Conservation (phyloP, 2,329 filamentous ascomycete species). For the Hymenoscyphus occultus region DNA sequence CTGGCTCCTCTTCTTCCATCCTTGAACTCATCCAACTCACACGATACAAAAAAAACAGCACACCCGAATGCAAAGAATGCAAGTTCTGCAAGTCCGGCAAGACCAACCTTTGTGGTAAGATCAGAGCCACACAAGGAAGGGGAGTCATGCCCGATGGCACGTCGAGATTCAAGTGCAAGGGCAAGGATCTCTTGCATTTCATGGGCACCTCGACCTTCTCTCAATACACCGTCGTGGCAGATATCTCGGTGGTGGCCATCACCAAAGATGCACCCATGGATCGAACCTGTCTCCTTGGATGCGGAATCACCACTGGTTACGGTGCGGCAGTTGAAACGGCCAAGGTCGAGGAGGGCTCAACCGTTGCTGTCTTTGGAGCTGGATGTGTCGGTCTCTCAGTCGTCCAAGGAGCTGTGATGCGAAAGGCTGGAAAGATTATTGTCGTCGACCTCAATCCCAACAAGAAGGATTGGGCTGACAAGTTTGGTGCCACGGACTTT, state of each 20-base stretch:
- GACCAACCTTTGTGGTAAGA: constrained; percentile 99
- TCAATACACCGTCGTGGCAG: constrained; percentile 97
- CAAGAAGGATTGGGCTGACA: constrained; percentile 89
- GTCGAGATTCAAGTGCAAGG: constrained; percentile 89
- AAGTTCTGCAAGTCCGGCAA: constrained; percentile 99
- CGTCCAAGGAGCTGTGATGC: constrained; percentile 80
- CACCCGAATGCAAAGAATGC: constrained; percentile 94
- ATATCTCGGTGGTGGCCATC: constrained; percentile 96
- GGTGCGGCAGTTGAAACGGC: constrained; percentile 93
- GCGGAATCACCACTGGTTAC: constrained; percentile 98
- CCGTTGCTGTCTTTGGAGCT: constrained; percentile 88
- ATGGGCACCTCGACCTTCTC: constrained; percentile 99
- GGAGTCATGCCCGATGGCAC: constrained; percentile 98
- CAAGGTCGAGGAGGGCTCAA: constrained; percentile 84
- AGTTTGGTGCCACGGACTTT: constrained; percentile 96
- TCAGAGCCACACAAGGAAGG: constrained; percentile 91
- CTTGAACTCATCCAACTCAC: not conserved
- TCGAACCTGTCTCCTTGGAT: constrained; percentile 91
- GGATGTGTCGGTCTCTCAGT: constrained; percentile 95
- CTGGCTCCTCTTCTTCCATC: not conserved
- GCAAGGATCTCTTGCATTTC: constrained; percentile 94
- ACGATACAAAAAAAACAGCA: constrained; percentile 51
- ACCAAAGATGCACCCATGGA: constrained; percentile 91
- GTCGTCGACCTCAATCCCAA: constrained; percentile 77
- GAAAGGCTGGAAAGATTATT: constrained; percentile 48